Conservation (phyloP, 2,329 filamentous ascomycete genomes). For the Colletotrichum endophyticum region DNA sequence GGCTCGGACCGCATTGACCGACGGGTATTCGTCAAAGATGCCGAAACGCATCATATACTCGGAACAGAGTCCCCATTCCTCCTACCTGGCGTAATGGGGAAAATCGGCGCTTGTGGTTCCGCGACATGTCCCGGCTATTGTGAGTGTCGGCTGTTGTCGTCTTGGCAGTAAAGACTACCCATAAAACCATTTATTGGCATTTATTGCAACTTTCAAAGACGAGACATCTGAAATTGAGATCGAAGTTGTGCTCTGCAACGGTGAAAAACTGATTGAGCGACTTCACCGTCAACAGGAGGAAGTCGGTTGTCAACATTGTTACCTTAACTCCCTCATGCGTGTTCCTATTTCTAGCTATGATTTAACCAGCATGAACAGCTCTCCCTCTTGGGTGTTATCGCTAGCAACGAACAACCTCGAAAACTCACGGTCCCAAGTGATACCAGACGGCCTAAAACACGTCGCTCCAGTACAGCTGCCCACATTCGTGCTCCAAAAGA, state of each 20-base stretch:
- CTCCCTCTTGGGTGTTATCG: slow-evolving; percentile 26
- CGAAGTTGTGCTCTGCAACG: not conserved
- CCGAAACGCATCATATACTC: slow-evolving; percentile 23
- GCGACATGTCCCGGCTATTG: not conserved
- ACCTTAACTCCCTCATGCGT: not conserved
- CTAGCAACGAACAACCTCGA: slow-evolving; percentile 28
- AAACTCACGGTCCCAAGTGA: slow-evolving; percentile 24
- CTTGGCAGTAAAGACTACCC: not conserved
- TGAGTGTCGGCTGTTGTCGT: not conserved
- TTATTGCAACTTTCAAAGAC: not conserved
- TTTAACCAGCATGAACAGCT: slow-evolving; percentile 24
- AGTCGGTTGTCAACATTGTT: not conserved
- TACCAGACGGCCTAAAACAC: slow-evolving; percentile 27
- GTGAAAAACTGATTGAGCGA: not conserved
- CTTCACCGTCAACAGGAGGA: not conserved
- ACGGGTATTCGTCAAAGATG: slow-evolving; percentile 32
- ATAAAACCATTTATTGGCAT: not conserved
- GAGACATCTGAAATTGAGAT: not conserved
- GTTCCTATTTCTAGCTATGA: not conserved
- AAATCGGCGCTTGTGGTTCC: not conserved
- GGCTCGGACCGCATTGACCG: slow-evolving; percentile 36
- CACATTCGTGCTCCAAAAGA: slow-evolving; percentile 37
- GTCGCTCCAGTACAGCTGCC: slow-evolving; percentile 28
- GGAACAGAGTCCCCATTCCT: slow-evolving; percentile 38
- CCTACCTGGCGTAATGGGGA: slow-evolving; percentile 28